Base-by-base conservation (phyloP, 108 stramenopile genomes). In the Cyclotella sp. region DNA sequence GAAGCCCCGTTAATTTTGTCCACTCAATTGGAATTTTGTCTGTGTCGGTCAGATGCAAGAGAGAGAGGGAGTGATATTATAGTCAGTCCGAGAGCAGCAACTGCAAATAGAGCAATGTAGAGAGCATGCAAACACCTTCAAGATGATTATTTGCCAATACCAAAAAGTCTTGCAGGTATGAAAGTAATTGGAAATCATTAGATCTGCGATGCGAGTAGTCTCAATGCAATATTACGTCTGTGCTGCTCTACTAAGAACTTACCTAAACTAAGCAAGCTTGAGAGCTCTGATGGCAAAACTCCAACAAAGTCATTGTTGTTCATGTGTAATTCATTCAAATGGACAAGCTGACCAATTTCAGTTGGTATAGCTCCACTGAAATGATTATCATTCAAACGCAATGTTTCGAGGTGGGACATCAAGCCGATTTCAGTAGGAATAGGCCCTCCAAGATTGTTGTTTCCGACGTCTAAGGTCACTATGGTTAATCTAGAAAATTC, bases 291-390 rank as follows among this genome's bases (percentile, higher is more conserved):
- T 1, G 90, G 90, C 21, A 91, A 54, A 8, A 49, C 47, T 6
- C 77, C 90, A 4, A 30, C 49, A 18, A 91, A 84, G 0, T 61
- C 27, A 52, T 91, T 91, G 45, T 46, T 60, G 58, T 84, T 79
- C 66, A 88, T 51, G 29, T 78, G 60, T 22, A 88, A 73, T 19
- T 77, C 69, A n/a, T 84, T 78, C 54, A 95, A 53, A 30, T 81
- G 87, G 21, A 79, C 77, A 55, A 93, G 57, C 22, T 69, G 40
- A 16, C 88, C 89, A 12, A 92, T 49, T 15, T 78, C 70, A 7
- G 47, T 69, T 0, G 88, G 84, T 28, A 89, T 63, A 21, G 53
- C 51, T 14, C 84, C 86, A 41, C 46, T 64, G 34, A 89, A 81
- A 28, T 68, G 62, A 68, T 89, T 85, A 42, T 86, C 61, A 45